A percentile compares a stretch with the other conserved stretches of the same genome.
Conservation (phyloP, 495 filamentous ascomycete species). For the Trichoderma orchidacearum region DNA sequence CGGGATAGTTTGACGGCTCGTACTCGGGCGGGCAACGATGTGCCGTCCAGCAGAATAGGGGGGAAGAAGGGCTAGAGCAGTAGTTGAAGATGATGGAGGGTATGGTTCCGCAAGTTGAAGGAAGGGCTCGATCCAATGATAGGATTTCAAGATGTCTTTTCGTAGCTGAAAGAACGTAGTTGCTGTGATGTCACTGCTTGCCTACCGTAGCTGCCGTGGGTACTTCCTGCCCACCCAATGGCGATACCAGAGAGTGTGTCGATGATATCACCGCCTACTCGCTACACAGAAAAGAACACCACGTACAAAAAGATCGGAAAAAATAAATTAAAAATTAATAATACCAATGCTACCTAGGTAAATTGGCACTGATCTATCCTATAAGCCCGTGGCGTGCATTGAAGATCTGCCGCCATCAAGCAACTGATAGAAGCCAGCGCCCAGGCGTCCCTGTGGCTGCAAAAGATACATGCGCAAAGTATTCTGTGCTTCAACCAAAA, state of each 20-base stretch:
- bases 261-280: no score
- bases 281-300: no score
- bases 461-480: not conserved
- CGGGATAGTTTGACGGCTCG: slow-evolving; percentile 4
- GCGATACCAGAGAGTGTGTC: no score
- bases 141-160: not conserved
- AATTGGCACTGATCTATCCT: no score
- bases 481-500: not conserved
- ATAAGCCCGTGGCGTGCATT: no score
- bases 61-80: not conserved
- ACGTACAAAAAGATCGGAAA: no score
- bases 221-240: no score
- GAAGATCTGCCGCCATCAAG: no score
- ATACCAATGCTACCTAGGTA: no score
- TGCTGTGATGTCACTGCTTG: slow-evolving; percentile 2
- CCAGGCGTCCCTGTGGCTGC: not conserved
- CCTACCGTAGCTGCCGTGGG: no score
- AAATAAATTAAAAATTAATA: no score
- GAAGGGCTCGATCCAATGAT: not conserved
- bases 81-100: not conserved
- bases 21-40: not conserved
- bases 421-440: no score
- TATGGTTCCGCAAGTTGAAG: not conserved
- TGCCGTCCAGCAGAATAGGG: not conserved
- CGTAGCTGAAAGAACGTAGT: not conserved